These are phyloP conservation scores for Russula brevipes DNA, from an alignment of 768 basidiomycete genomes.

Conservation along the genomic window DNA sequence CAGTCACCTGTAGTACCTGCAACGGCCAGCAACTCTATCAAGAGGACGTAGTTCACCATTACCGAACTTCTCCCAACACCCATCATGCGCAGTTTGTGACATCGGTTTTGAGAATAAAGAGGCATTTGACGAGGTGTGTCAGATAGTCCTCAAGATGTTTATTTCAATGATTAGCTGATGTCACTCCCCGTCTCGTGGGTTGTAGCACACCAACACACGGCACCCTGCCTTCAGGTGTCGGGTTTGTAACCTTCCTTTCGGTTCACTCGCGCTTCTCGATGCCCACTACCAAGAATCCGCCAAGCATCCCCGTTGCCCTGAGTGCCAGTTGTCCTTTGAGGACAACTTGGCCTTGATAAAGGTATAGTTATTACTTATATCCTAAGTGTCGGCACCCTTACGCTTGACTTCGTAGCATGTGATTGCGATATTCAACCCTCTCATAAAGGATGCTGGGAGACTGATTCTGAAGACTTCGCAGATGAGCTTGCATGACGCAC, in stretches of 20 bases:
- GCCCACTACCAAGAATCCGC: conserved; percentile 31
- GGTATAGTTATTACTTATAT: conserved; percentile 28
- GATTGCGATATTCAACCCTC: conserved; percentile 22
- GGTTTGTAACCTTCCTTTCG: conserved; percentile 17
- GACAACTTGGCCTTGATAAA: conserved; percentile 36
- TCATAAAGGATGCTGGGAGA: conserved; percentile 20
- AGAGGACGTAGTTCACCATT: conserved; percentile 21
- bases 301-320: conserved; percentile 42
- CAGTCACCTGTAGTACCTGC: conserved; percentile 17
- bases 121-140: conserved; percentile 16
- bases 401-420: conserved; percentile 21
- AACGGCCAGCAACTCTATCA: conserved; percentile 19
- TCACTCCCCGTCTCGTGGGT: background rate
- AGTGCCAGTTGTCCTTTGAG: conserved; percentile 41
- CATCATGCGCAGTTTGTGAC: conserved; percentile 18
- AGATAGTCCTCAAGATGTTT: background rate
- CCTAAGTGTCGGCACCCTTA: background rate
- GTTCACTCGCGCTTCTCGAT: conserved; percentile 15
- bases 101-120: conserved; percentile 21
- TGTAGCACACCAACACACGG: conserved; percentile 10
- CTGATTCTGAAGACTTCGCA: conserved; percentile 23
- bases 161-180: background rate
- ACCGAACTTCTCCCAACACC: conserved; percentile 18
- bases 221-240: conserved; percentile 20
- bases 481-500: conserved; percentile 15